Percentiles rank a stretch among this genome's conserved stretches.
Evolutionary conservation across 2,329 filamentous ascomycete genomes (phyloP).

Genomic region (Monosporascus sp.): DNA sequence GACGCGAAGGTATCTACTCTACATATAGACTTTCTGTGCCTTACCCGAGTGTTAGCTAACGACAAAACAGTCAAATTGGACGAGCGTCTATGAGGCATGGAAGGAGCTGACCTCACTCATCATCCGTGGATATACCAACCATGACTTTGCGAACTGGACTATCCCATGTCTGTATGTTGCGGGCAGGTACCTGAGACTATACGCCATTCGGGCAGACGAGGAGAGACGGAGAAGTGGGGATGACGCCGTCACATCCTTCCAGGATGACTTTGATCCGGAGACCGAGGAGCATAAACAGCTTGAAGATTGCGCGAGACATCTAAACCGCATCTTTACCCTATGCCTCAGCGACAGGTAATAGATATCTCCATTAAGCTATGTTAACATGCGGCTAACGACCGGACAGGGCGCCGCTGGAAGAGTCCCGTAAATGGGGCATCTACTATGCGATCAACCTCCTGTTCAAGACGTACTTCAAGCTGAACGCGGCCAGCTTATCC

Average conservation of each 20-base stretch:
- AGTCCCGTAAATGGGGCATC: constrained; percentile 96
- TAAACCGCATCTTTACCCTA: constrained; percentile 87
- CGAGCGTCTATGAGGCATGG: constrained; percentile 82
- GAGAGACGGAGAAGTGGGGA: constrained; percentile 45
- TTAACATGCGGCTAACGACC: constrained; percentile 12
- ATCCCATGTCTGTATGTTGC: constrained; percentile 84
- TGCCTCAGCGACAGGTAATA: constrained; percentile 83
- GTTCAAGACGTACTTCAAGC: constrained; percentile 97
- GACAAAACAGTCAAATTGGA: constrained; percentile 55
- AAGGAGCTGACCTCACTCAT: constrained; percentile 74
- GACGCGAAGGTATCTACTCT: constrained; percentile 23
- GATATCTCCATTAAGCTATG: neutral
- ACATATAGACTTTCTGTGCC: neutral
- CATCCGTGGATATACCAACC: constrained; percentile 73
- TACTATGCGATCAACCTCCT: constrained; percentile 92
- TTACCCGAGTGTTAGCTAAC: constrained; percentile 5
- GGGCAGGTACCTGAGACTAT: constrained; percentile 79
- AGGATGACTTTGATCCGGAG: constrained; percentile 78
- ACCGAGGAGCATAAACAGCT: constrained; percentile 76
- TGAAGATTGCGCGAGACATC: constrained; percentile 82
- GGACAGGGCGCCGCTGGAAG: constrained; percentile 68
- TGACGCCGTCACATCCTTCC: constrained; percentile 45
- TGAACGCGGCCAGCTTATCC: constrained; percentile 83
- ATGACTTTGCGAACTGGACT: constrained; percentile 81
- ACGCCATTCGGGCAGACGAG: constrained; percentile 86